phyloP scores from a whole-genome alignment of 2,329 filamentous ascomycete genomes.

The Zymoseptoria pseudotritici region DNA sequence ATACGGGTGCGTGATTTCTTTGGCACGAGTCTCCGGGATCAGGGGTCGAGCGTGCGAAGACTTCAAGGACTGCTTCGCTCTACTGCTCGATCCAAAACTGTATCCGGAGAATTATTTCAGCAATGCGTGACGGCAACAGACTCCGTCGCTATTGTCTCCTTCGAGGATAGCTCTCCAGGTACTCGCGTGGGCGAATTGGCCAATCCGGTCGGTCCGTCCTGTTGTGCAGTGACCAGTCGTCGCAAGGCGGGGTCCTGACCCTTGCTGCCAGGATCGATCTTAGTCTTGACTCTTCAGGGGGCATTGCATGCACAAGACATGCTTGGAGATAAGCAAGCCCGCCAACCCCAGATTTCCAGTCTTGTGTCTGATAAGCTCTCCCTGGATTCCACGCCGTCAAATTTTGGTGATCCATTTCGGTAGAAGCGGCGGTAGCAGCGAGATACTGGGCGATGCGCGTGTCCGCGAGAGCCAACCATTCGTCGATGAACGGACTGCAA shows the following conservation, averaged over 20 bases:
- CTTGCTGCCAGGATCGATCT: neutral
- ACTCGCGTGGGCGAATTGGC: neutral
- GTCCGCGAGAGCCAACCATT: neutral
- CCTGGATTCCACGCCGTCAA: neutral
- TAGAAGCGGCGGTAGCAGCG: neutral
- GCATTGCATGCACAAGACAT: neutral
- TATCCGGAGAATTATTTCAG: neutral
- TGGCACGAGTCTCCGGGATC: no score
- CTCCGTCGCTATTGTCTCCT: neutral
- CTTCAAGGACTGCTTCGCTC: no score
- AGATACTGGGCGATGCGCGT: no score
- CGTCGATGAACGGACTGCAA: neutral
- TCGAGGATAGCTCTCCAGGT: neutral
- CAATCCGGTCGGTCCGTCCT: neutral
- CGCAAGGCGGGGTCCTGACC: neutral
- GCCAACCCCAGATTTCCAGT: neutral
- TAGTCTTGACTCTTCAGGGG: no score
- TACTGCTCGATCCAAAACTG: no score
- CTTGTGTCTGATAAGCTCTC: neutral
- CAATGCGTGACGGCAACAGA: neutral
- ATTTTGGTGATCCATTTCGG: neutral
- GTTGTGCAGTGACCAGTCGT: neutral
- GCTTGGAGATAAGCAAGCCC: neutral
- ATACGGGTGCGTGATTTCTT: no score
- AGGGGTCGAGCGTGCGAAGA: no score